Percentiles rank a stretch among this genome's conserved stretches.
Evolutionary conservation across 345 rosid species (phyloP).

Genomic region (Eucalyptus microcorys): DNA sequence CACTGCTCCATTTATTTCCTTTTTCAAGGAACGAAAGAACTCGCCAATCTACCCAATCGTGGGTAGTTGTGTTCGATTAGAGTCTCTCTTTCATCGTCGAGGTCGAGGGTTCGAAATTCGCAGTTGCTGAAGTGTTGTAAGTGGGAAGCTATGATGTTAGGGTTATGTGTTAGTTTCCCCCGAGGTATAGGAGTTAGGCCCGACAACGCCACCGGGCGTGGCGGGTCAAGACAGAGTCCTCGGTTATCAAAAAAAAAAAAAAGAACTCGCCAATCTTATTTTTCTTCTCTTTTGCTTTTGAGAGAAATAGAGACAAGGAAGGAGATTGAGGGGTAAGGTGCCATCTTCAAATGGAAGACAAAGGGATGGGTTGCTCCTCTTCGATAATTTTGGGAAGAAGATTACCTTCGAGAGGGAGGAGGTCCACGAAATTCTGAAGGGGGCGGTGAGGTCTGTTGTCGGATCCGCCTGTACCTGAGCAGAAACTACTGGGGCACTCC

Average conservation of each 20-base stretch:
- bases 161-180: too few species aligned
- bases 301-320: neutral
- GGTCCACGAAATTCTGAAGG: neutral
- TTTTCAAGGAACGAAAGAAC: neutral
- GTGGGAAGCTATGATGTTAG: too few species aligned
- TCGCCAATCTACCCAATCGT: neutral
- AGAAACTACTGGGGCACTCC: neutral
- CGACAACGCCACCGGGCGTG: too few species aligned
- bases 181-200: too few species aligned
- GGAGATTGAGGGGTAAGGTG: neutral
- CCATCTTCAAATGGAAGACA: neutral
- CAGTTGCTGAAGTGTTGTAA: too few species aligned
- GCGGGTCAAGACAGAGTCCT: too few species aligned
- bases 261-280: neutral
- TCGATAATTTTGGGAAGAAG: neutral
- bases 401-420: neutral
- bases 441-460: neutral
- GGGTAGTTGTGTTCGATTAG: too few species aligned
- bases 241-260: too few species aligned
- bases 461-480: neutral
- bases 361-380: neutral
- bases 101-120: too few species aligned
- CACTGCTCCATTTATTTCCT: neutral
- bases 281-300: neutral
- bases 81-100: too few species aligned